Conservation (phyloP, 257 asterid species). For the Solanum rostratum region DNA sequence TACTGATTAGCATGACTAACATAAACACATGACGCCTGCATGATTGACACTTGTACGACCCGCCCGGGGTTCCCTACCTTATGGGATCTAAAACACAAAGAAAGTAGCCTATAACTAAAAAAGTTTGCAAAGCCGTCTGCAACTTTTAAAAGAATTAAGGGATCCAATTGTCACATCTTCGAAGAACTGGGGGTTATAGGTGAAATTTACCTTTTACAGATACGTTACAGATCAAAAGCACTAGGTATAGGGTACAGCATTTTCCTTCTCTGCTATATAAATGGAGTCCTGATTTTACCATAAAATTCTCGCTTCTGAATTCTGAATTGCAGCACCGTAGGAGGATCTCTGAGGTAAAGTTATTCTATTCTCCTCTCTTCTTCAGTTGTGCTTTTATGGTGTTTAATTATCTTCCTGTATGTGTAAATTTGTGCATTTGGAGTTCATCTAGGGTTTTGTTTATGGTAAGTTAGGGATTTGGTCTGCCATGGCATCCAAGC, state of each 20-base stretch:
- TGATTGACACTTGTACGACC: neutral
- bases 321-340: neutral
- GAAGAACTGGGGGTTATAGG: neutral
- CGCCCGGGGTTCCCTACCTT: neutral
- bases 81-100: neutral
- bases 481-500: neutral
- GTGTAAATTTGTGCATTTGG: neutral
- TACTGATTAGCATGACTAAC: rapidly evolving
- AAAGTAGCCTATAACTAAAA: neutral
- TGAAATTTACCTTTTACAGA: neutral
- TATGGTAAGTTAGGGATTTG: neutral
- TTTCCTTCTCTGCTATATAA: neutral
- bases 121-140: neutral
- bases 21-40: neutral
- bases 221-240: neutral
- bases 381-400: neutral
- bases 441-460: neutral
- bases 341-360: neutral
- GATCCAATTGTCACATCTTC: neutral
- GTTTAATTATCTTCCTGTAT: neutral
- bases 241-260: neutral
- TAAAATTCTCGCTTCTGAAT: neutral
- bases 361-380: neutral
- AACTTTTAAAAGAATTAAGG: neutral
- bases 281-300: neutral